Evolutionary conservation across 148 eudicot species (phyloP).

Genomic region (Hydrangea macrophylla): DNA sequence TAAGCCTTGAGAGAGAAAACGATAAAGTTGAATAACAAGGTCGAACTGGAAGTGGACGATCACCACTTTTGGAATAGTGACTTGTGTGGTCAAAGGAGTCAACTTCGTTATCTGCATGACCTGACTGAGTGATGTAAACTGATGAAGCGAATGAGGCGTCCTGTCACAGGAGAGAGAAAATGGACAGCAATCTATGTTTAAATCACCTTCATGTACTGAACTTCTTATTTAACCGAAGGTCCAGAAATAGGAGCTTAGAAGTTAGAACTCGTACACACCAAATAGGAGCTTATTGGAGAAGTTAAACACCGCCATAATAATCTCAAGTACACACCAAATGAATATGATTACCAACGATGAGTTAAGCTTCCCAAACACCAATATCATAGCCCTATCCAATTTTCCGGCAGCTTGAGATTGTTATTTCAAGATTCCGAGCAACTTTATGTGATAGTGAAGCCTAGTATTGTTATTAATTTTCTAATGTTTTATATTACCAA

Average conservation of each 20-base stretch:
- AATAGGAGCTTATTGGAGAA: too few relatives aligned
- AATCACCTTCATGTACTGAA: not conserved
- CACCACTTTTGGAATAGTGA: constrained; percentile 15
- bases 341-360: not conserved
- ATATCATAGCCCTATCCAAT: not conserved
- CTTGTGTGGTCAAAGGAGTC: constrained; percentile 9
- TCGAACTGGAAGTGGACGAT: constrained; percentile 18
- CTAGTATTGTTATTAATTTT: too few relatives aligned
- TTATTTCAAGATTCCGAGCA: not conserved
- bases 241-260: not conserved
- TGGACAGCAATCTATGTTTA: not conserved
- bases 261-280: not conserved
- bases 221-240: not conserved
- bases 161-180: constrained; percentile 24
- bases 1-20: constrained; percentile 34
- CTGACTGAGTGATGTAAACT: constrained; percentile 9
- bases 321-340: not conserved
- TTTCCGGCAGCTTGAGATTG: not conserved
- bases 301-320: too few relatives aligned
- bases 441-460: not conserved
- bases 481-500: not conserved
- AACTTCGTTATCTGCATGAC: constrained; percentile 10
- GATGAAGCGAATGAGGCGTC: constrained; percentile 29
- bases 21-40: constrained; percentile 30
- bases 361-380: not conserved